These are phyloP conservation scores for Podospora fimiseda DNA, from an alignment of 495 filamentous ascomycete genomes.

Conservation along the genomic window DNA sequence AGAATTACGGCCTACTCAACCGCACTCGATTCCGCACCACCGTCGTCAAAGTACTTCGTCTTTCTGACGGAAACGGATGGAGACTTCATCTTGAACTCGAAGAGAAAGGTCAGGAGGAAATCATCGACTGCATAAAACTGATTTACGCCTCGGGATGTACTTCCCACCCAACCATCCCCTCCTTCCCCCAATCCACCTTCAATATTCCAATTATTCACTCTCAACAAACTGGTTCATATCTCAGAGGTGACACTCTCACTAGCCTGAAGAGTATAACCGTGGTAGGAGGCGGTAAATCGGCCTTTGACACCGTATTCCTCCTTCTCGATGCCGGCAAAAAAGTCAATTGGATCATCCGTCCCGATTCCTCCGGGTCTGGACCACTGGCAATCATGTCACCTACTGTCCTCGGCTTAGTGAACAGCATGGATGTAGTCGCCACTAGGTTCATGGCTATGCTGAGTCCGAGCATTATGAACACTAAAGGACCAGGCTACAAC, in stretches of 20 bases:
- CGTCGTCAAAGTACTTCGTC: neutral
- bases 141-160: constrained; percentile 42
- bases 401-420: constrained; percentile 24
- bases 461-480: constrained; percentile 28
- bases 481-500: constrained; percentile 14
- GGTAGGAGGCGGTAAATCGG: constrained; percentile 42
- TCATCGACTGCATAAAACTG: constrained; percentile 31
- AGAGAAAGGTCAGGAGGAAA: constrained; percentile 17
- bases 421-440: constrained; percentile 19
- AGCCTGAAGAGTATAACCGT: too few relatives aligned
- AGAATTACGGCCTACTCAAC: constrained; percentile 25
- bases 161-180: constrained; percentile 34
- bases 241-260: constrained; percentile 20
- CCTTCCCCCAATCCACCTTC: constrained; percentile 24
- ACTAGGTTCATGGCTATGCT: constrained; percentile 22
- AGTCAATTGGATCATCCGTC: constrained; percentile 42
- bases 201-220: constrained; percentile 33
- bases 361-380: constrained; percentile 32
- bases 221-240: constrained; percentile 22
- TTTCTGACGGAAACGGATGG: constrained; percentile 2
- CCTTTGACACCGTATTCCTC: constrained; percentile 40
- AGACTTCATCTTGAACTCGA: too few relatives aligned
- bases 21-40: constrained; percentile 25
- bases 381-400: constrained; percentile 30
- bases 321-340: constrained; percentile 36